Evolutionary conservation across 192 early-diverging fungal species (phyloP), one percentile per base, ranked within the genome.

Genomic region (Irineochytrium annulatum): DNA sequence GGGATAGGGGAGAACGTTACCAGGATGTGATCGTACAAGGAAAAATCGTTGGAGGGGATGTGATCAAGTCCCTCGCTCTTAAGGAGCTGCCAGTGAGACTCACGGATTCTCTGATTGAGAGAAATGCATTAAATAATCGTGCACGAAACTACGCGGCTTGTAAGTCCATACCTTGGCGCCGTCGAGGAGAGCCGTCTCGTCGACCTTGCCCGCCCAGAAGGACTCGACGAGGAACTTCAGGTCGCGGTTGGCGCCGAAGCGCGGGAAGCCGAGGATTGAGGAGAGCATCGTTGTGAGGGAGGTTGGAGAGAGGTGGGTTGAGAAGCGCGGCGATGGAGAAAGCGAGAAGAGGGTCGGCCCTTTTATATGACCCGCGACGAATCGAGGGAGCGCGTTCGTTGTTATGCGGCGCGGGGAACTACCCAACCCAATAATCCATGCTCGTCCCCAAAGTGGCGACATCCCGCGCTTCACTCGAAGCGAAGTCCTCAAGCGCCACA

Each of bases 211-310:
- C 28, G 77, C 67, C 95, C 95, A 98, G 85, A 88, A 98, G 51
- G 68, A 71, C 79, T 98, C 95, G 61, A 97, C 88, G 48, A 90
- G 84, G 73, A 90, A 91, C 86, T 98, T 98, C 65, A 97, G 87
- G 75, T 96, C 87, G 60, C 95, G 90, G 75, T 97, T 88, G 63
- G 87, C 88, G 45, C 93, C 93, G 78, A 95, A 89, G 70, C 92
- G 89, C 35, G 92, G 92, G 78, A 94, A 95, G 54, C 93, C 93
- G 31, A 80, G 64, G 68, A 75, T 77, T 33, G 73, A 57, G 24
- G 70, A 72, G 13, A 28, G 19, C 45, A 62, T 34, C 11, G 62
- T 17, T 54, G 57, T 64, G 55, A 16, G 27, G 22, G n/a, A 13
- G 29, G 29, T 14, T 11, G 11, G 39, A 11, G 11, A n/a, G 39